Base-by-base conservation (phyloP, 257 asterid species). In the Ligustrum vulgare region DNA sequence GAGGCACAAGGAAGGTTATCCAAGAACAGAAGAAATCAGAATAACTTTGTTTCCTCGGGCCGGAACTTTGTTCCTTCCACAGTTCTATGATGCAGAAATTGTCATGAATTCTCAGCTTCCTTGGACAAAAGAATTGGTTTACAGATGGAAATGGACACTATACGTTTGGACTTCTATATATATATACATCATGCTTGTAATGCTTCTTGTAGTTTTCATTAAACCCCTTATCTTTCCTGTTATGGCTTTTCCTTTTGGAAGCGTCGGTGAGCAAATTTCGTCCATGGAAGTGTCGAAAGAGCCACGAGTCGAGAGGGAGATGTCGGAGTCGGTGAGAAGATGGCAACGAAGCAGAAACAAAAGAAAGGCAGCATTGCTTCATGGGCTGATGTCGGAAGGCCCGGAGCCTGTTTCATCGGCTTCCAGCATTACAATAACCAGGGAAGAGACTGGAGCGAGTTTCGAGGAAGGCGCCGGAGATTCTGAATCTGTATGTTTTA, bases 111-210 rank as follows among this genome's bases (percentile, higher is more conserved):
- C 97, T 25, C 75, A 81, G 28, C 91, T 88, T 16, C 94, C 96
- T 0, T 91, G 94, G 94, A 36, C 37, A 13, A 91, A 86, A 70
- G 87, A 86, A 45, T n/a, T 90, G 67, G 86, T 87, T 3, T 80
- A 84, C 71, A 82, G 84, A 2, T 94, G 98, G 98, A 91, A 82
- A 67, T 80, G 91, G 88, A 90, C 97, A 0, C 77, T 83, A 12
- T 90, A 72, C 8, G 91, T 94, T 4, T 94, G 97, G 98, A 70
- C 87, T 8, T 86, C 93, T 0, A 25, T 91, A 43, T 86, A 85
- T 76, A 32, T 84, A 1, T 94, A 83, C 71, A 15, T 83, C 5
- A 6, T 86, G 22, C 79, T 88, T 15, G 84, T 92, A 2, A 31
- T 82, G 74, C 0, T 91, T 22, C 82, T 85, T 0, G 69, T 88